Percentiles rank a stretch among this genome's conserved stretches.
Conservation (phyloP, 2,329 filamentous ascomycete genomes). For the Didymella glomerata region DNA sequence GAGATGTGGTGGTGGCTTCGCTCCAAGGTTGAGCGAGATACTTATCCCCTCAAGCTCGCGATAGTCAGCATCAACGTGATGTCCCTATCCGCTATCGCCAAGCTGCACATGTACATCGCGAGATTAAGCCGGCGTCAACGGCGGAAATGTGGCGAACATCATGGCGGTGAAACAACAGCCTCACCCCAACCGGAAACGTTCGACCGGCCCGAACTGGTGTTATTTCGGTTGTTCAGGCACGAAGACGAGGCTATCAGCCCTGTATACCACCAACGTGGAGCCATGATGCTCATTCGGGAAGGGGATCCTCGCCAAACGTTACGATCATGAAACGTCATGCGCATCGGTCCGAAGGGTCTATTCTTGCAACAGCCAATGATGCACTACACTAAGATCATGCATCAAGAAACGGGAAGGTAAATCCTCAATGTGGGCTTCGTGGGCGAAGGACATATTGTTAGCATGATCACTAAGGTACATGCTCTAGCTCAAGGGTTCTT, state of each 20-base stretch:
- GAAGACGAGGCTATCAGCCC: slow-evolving; percentile 6
- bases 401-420: slow-evolving; percentile 1
- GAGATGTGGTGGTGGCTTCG: background rate
- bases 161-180: slow-evolving; percentile 21
- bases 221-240: slow-evolving; percentile 19
- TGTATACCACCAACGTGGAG: background rate
- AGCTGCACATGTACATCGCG: background rate
- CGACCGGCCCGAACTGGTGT: slow-evolving; percentile 17
- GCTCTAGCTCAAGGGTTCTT: background rate
- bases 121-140: slow-evolving; percentile 17
- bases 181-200: slow-evolving; percentile 11
- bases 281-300: background rate
- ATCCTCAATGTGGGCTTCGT: background rate
- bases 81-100: slow-evolving; percentile 4
- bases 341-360: slow-evolving; percentile 12
- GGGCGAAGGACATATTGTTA: background rate
- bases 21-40: slow-evolving; percentile 12
- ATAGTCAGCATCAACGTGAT: background rate
- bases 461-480: background rate
- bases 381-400: background rate
- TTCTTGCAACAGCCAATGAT: slow-evolving; percentile 5
- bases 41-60: slow-evolving; percentile 4
- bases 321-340: slow-evolving; percentile 13
- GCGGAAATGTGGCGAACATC: slow-evolving; percentile 24
- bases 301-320: background rate